These are phyloP conservation scores for Boletus mariae DNA, from an alignment of 1,284 basidiomycete genomes.

Conservation along the genomic window DNA sequence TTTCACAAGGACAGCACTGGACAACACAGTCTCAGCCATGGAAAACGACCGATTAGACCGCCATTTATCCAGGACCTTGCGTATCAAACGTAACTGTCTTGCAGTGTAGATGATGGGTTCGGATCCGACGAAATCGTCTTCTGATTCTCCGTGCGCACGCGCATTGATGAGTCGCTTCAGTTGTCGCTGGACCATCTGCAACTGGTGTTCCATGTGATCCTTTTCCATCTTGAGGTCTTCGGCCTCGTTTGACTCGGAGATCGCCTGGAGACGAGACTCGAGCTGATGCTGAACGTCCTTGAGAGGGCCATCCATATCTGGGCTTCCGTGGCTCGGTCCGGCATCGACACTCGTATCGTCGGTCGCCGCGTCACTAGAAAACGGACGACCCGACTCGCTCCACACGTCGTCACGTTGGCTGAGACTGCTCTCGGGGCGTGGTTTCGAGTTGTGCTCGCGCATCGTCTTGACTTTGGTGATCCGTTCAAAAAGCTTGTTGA, in stretches of 20 bases:
- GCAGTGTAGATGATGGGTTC: constrained; percentile 81
- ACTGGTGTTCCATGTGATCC: constrained; percentile 86
- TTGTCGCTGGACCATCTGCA: constrained; percentile 75
- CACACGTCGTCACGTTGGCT: constrained; percentile 82
- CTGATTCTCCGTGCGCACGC: constrained; percentile 71
- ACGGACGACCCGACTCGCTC: constrained; percentile 75
- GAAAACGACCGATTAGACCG: constrained; percentile 78
- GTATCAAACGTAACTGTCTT: constrained; percentile 75
- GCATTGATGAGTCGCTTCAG: constrained; percentile 82
- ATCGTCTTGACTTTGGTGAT: constrained; percentile 90
- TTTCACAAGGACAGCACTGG: constrained; percentile 83
- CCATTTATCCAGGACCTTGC: constrained; percentile 83
- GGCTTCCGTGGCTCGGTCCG: constrained; percentile 59
- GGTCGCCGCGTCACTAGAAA: constrained; percentile 70
- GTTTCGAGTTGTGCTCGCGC: constrained; percentile 70
- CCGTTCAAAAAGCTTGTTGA: constrained; percentile 90
- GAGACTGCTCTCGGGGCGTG: constrained; percentile 79
- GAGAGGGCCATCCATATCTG: constrained; percentile 59
- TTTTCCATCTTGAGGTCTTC: constrained; percentile 87
- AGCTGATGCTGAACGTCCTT: constrained; percentile 70
- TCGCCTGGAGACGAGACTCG: constrained; percentile 70
- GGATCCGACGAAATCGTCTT: constrained; percentile 55
- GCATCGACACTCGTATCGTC: constrained; percentile 83
- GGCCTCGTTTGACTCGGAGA: constrained; percentile 67
- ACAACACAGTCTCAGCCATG: constrained; percentile 89